These are phyloP conservation scores for Eutreptiella sp. DNA, from an alignment of 208 protist genomes.

Conservation along the genomic window DNA sequence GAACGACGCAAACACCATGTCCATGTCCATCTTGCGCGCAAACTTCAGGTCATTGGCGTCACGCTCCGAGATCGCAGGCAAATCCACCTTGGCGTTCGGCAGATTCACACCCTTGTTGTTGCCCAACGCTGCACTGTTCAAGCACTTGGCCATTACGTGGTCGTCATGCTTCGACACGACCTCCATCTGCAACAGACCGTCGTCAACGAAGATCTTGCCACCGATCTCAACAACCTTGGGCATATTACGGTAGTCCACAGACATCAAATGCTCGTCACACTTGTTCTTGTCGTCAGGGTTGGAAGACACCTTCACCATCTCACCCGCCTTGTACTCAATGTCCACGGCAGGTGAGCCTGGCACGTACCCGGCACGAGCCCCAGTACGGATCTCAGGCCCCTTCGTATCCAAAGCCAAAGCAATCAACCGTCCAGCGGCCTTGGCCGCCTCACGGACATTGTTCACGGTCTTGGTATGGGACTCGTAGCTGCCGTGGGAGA, in stretches of 20 bases:
- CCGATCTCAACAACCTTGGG: slow-evolving; percentile 34
- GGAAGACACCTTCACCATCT: too few species aligned
- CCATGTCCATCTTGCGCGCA: slow-evolving; percentile 70
- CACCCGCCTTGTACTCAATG: not conserved
- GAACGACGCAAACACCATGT: slow-evolving; percentile 84
- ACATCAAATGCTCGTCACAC: too few species aligned
- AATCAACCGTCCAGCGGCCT: not conserved
- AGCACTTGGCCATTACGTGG: slow-evolving; percentile 18
- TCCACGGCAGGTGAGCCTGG: too few species aligned
- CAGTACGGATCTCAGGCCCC: slow-evolving; percentile 68
- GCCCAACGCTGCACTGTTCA: slow-evolving; percentile 9
- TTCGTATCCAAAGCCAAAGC: slow-evolving; percentile 40
- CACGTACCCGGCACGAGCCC: too few species aligned
- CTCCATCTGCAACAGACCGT: slow-evolving; percentile 59
- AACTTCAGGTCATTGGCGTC: slow-evolving; percentile 60
- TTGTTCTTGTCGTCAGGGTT: too few species aligned
- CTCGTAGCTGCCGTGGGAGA: slow-evolving; percentile 65
- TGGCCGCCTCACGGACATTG: slow-evolving; percentile 38
- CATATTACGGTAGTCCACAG: slow-evolving; percentile 48
- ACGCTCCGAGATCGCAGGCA: slow-evolving; percentile 39
- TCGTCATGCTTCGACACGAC: slow-evolving; percentile 32
- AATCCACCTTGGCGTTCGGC: slow-evolving; percentile 13
- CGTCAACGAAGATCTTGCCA: slow-evolving; percentile 57
- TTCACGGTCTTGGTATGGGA: slow-evolving; percentile 52
- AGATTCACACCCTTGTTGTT: slow-evolving; percentile 20